Base-by-base conservation (phyloP, 177 flowering plant genomes). In the Vitis hybrid region DNA sequence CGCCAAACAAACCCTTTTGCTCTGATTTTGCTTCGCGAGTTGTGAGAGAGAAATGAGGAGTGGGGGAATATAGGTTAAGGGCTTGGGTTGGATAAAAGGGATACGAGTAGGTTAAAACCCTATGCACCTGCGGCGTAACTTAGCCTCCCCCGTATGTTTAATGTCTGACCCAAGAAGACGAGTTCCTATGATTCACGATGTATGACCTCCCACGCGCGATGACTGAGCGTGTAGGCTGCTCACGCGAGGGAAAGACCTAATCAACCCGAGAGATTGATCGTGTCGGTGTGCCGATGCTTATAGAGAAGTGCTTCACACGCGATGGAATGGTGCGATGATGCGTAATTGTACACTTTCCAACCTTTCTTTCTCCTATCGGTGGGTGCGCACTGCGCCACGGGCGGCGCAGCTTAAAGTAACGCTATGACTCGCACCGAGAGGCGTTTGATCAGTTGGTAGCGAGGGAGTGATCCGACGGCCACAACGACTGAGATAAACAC, bases 1-100 rank as follows among this genome's bases (percentile, higher is more conserved):
- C 10, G 60, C 32, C 15, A 61, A 70, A 50, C 11, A 68, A 77
- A 70, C 66, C 76, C 75, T 73, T 76, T 21, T 70, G 59, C 52
- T 49, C 15, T 62, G 52, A 27, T 59, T 59, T 67, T 72, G 52
- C 49, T 16, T 71, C 16, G 67, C 46, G 66, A 64, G 70, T 60
- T 40, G 60, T n/a, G 75, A 50, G 75, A 30, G 64, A 15, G 19
- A 30, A 46, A 19, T 21, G 2, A 18, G 4, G 46, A 35, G 52
- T 4, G 60, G 32, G 66, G 68, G 67, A 50, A 52, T 30, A 24
- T 70, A 67, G 58, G 77, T 64, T 48, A 69, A 60, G 54, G 70
- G 62, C 56, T n/a, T 56, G 11, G 49, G 35, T 12, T 35, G 46
- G 70, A 61, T 35, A 64, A 74, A 32, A 51, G 27, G 4, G 2